Percentiles rank a stretch among this genome's conserved stretches.
Conservation (phyloP, 768 basidiomycete genomes). For the Pulveroboletus ravenelii region DNA sequence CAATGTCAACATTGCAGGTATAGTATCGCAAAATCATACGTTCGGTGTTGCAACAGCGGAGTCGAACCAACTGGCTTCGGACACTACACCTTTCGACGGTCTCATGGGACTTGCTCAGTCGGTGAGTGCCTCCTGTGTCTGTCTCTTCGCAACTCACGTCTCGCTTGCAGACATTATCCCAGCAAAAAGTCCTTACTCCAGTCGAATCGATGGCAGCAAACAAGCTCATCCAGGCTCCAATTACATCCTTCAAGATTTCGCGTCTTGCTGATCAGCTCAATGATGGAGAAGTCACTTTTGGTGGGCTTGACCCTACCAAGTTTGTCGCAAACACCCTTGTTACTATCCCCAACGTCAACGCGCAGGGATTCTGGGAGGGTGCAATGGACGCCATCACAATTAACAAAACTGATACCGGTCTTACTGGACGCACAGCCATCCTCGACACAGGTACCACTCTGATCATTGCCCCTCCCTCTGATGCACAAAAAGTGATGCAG, state of each 20-base stretch:
- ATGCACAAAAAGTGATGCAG: slow-evolving; percentile 52
- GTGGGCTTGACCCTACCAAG: slow-evolving; percentile 66
- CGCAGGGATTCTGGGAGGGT: slow-evolving; percentile 78
- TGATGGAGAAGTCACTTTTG: slow-evolving; percentile 81
- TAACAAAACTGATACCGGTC: slow-evolving; percentile 47
- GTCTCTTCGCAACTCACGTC: not conserved
- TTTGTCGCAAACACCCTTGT: slow-evolving; percentile 57
- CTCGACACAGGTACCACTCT: slow-evolving; percentile 49
- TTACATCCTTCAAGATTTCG: slow-evolving; percentile 77
- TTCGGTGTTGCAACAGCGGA: slow-evolving; percentile 67
- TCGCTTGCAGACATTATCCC: slow-evolving; percentile 48
- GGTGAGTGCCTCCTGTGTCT: slow-evolving; percentile 34
- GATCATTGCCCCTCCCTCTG: slow-evolving; percentile 39
- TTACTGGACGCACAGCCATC: slow-evolving; percentile 66
- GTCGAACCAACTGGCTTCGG: slow-evolving; percentile 53
- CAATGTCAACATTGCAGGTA: slow-evolving; percentile 57
- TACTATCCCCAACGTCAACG: slow-evolving; percentile 59
- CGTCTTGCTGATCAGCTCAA: slow-evolving; percentile 59
- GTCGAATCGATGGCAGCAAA: slow-evolving; percentile 61
- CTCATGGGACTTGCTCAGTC: slow-evolving; percentile 76
- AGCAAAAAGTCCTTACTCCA: slow-evolving; percentile 62
- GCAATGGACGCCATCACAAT: slow-evolving; percentile 54
- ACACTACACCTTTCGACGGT: slow-evolving; percentile 57
- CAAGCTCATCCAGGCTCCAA: slow-evolving; percentile 55
- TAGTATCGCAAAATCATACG: slow-evolving; percentile 50